phyloP scores from a whole-genome alignment of 2,329 filamentous ascomycete genomes.

The Fusarium sp. region DNA sequence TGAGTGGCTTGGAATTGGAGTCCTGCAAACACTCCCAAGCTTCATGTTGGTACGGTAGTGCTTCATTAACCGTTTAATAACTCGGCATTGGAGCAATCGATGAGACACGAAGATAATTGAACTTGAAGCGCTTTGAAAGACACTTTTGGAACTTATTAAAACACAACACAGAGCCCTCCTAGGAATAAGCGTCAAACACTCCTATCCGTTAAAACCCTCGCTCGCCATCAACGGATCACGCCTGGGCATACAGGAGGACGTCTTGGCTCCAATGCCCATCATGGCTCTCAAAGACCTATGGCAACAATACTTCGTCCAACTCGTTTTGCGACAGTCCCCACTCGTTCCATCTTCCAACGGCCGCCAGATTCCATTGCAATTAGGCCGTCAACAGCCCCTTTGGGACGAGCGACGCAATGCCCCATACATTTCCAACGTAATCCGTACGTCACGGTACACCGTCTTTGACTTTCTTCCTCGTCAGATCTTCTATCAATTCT shows the following conservation, averaged over 20 bases:
- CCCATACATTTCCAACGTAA: neutral
- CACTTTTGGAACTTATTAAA: neutral
- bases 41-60: neutral
- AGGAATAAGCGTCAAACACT: too few relatives aligned
- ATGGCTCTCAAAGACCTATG: neutral
- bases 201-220: too few relatives aligned
- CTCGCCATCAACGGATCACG: neutral
- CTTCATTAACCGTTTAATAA: neutral
- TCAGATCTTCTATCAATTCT: constrained; percentile 1
- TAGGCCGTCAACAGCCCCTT: neutral
- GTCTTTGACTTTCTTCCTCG: constrained; percentile 4
- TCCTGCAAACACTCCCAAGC: neutral
- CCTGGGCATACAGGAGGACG: neutral
- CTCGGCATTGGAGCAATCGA: neutral
- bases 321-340: neutral
- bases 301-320: neutral
- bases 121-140: too few relatives aligned
- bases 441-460: neutral
- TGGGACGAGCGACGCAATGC: neutral
- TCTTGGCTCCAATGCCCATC: neutral
- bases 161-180: too few relatives aligned
- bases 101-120: too few relatives aligned
- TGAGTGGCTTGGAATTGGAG: neutral
- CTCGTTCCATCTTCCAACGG: neutral
- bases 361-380: neutral